Conservation (phyloP, 2,329 filamentous ascomycete genomes). For the Chaetothyriales sp. region DNA sequence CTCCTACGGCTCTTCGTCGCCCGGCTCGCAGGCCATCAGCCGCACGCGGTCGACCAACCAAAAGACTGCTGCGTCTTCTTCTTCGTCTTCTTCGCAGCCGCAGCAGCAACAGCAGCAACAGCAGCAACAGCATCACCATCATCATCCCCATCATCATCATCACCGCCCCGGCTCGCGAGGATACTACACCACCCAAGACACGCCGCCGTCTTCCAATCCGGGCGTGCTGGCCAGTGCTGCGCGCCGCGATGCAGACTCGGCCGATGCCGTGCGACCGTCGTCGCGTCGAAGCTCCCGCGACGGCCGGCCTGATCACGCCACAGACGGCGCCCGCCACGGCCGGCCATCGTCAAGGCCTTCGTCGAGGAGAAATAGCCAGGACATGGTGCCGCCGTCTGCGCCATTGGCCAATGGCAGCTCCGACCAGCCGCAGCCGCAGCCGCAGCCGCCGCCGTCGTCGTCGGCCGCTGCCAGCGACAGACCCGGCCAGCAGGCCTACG, state of each 20-base stretch:
- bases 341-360: conserved; percentile 28
- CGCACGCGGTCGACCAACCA: conserved; percentile 33
- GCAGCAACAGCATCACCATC: conserved; percentile 9
- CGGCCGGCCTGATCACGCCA: conserved; percentile 38
- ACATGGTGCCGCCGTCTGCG: conserved; percentile 36
- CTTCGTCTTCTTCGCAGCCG: neutral
- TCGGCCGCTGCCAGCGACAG: conserved; percentile 36
- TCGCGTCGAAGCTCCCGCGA: conserved; percentile 55
- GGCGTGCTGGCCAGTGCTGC: conserved; percentile 39
- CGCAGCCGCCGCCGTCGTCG: conserved; percentile 29
- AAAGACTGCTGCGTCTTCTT: conserved; percentile 26
- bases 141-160: conserved; percentile 22
- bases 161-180: conserved; percentile 27
- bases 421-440: conserved; percentile 34
- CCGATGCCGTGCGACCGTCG: conserved; percentile 47
- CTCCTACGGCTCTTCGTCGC: conserved; percentile 27
- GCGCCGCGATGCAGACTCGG: conserved; percentile 61
- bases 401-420: conserved; percentile 41
- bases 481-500: conserved; percentile 27
- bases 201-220: conserved; percentile 34
- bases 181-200: conserved; percentile 28
- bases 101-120: neutral
- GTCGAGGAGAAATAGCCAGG: conserved; percentile 31
- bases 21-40: conserved; percentile 29
- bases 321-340: conserved; percentile 40